Conservation (phyloP, 23 red algal genomes). For the Gracilaria caudata region DNA sequence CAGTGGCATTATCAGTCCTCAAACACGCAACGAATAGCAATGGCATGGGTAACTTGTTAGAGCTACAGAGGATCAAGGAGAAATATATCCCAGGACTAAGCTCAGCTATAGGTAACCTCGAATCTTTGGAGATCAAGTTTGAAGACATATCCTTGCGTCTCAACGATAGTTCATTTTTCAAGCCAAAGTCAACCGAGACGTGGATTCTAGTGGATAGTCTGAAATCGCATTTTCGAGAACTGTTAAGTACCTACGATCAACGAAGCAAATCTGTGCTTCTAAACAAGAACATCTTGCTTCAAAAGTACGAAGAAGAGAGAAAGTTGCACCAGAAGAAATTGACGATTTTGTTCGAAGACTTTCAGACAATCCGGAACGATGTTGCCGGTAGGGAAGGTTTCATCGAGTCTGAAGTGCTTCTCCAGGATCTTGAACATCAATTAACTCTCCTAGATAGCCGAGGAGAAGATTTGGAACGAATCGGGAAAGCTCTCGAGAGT, state of each 20-base stretch:
- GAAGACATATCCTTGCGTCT: conserved; percentile 17
- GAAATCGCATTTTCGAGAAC: conserved; percentile 16
- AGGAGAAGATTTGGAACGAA: conserved; percentile 27
- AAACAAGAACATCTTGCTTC: conserved; percentile 23
- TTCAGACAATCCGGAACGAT: conserved; percentile 43
- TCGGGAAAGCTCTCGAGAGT: conserved; percentile 38
- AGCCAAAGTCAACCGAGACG: conserved; percentile 23
- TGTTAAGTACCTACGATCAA: conserved; percentile 22
- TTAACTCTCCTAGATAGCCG: conserved; percentile 6
- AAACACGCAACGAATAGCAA: neutral
- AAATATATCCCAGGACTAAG: conserved; percentile 11
- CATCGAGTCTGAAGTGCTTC: conserved; percentile 13
- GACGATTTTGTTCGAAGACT: conserved; percentile 29
- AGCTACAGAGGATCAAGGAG: conserved; percentile 58
- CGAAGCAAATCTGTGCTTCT: conserved; percentile 31
- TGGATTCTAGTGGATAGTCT: conserved; percentile 52
- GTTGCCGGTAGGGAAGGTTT: conserved; percentile 23
- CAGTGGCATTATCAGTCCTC: conserved; percentile 16
- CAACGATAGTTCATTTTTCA: conserved; percentile 45
- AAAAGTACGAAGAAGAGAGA: conserved; percentile 44
- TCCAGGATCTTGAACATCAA: conserved; percentile 45
- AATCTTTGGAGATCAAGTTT: conserved; percentile 28
- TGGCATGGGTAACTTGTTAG: conserved; percentile 25
- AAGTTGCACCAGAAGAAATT: conserved; percentile 23
- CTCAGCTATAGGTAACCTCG: neutral